Conservation (phyloP, 2,329 filamentous ascomycete species). For the Ceratocystiopsis minuta region DNA sequence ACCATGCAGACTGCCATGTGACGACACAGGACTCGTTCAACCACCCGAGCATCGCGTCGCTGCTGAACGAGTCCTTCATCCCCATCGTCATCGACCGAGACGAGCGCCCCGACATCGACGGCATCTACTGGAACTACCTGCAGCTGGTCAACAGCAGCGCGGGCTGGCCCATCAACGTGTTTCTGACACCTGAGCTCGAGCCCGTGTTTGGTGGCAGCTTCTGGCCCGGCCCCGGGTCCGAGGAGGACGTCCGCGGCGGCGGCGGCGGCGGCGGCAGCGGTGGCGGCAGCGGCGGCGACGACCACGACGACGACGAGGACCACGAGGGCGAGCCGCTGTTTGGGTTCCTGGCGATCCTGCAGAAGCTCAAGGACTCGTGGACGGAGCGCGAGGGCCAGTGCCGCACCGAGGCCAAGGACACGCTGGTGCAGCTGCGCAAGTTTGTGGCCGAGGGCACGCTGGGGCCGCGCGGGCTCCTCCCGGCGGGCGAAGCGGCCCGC, state of each 20-base stretch:
- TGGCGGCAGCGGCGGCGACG: constrained; percentile 16
- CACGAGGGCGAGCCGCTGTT: constrained; percentile 37
- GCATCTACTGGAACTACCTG: constrained; percentile 96
- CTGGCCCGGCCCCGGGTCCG: constrained; percentile 65
- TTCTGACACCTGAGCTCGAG: constrained; percentile 80
- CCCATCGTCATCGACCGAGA: constrained; percentile 88
- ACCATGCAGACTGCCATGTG: constrained; percentile 73
- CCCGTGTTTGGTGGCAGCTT: constrained; percentile 95
- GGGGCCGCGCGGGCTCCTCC: constrained; percentile 20
- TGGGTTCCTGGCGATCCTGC: constrained; percentile 68
- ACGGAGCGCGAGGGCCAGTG: constrained; percentile 68
- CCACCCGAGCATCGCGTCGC: constrained; percentile 57
- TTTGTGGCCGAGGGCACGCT: constrained; percentile 80
- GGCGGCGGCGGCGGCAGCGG: too few species aligned
- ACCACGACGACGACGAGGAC: constrained; percentile 25
- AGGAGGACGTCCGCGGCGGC: constrained; percentile 8
- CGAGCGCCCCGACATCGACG: constrained; percentile 82
- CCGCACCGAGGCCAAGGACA: constrained; percentile 65
- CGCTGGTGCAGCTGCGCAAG: constrained; percentile 61
- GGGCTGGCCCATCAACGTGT: constrained; percentile 94
- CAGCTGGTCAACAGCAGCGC: constrained; percentile 80
- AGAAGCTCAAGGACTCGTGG: constrained; percentile 64
- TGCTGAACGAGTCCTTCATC: constrained; percentile 76
- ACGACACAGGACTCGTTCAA: constrained; percentile 88
- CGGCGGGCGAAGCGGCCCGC: constrained; percentile 8